Evolutionary conservation across 805 yeast species (phyloP).

Genomic region (Suhomyces pyralidae): DNA sequence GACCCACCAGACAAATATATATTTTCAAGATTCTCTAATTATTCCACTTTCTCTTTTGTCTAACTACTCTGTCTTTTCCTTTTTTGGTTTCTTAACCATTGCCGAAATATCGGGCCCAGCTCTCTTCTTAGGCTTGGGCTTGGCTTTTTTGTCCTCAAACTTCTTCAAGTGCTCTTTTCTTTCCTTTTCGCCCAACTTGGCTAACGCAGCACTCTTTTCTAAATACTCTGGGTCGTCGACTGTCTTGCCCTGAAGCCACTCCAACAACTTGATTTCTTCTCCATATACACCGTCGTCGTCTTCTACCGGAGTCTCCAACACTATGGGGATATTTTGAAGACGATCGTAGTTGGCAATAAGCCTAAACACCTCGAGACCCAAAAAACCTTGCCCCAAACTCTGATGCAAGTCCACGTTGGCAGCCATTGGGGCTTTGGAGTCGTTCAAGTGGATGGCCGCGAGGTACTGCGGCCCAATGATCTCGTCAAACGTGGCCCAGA

Average conservation of each 20-base stretch:
- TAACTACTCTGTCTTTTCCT: neutral
- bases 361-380: constrained; percentile 84
- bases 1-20: no score
- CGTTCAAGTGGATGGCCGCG: constrained; percentile 83
- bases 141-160: constrained; percentile 41
- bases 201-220: constrained; percentile 48
- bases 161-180: constrained; percentile 67
- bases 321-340: constrained; percentile 66
- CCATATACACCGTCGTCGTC: constrained; percentile 67
- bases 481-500: constrained; percentile 76
- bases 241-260: constrained; percentile 67
- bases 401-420: constrained; percentile 92
- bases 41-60: no score
- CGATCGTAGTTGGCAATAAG: constrained; percentile 66
- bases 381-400: constrained; percentile 80
- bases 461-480: constrained; percentile 73
- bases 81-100: constrained; percentile 9
- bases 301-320: constrained; percentile 82
- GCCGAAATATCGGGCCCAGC: constrained; percentile 16
- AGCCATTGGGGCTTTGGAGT: constrained; percentile 89
- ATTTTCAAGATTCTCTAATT: no score
- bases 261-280: constrained; percentile 76
- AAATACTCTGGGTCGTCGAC: constrained; percentile 54
- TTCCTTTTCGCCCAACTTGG: constrained; percentile 61
- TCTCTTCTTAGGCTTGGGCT: constrained; percentile 4